Evolutionary conservation across 306 rosid genomes (phyloP), one percentile per base, ranked within the genome.

Genomic region (Acacia confusa): DNA sequence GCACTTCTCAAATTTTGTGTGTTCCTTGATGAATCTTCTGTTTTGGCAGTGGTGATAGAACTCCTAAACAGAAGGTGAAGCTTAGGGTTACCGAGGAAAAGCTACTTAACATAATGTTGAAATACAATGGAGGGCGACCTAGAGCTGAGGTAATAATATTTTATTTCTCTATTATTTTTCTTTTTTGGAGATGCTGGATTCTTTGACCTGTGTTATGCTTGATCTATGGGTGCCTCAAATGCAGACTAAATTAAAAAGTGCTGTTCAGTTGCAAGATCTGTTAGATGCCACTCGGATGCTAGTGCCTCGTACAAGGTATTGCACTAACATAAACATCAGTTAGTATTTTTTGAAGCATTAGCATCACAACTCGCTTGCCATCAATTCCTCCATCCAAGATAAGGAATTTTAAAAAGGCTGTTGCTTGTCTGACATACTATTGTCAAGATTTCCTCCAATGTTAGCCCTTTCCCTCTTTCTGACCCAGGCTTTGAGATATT

Each of bases 11-110:
- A 83, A 60, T 66, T 7, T 50, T 53, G 48, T 78, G 38, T 69
- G 85, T 77, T 78, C 75, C 79, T 73, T 83, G 63, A 72, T 82
- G 75, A 79, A 77, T 78, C 75, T 74, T 74, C 85, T 83, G 52
- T 76, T 84, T 79, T 74, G 68, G 57, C 89, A 95, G 99, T 86
- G 99, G 99, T 83, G 99, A 95, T 88, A 90, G 99, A 90, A 95
- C 99, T 85, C 97, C 99, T 77, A 95, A 95, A 84, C 99, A 95
- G 85, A 95, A 95, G 91, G 99, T 95, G 83, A 95, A 95, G 88
- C 89, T 95, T 87, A 95, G 87, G 78, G 99, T 95, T 83, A 95
- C 99, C 0, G 99, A 95, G 90, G 99, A 95, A 89, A 95, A 86
- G 87, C 88, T 95, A 80, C 86, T 95, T 72, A 95, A 91, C 82